phyloP scores from a whole-genome alignment of 1,284 basidiomycete genomes.

The Inonotus obliquus region DNA sequence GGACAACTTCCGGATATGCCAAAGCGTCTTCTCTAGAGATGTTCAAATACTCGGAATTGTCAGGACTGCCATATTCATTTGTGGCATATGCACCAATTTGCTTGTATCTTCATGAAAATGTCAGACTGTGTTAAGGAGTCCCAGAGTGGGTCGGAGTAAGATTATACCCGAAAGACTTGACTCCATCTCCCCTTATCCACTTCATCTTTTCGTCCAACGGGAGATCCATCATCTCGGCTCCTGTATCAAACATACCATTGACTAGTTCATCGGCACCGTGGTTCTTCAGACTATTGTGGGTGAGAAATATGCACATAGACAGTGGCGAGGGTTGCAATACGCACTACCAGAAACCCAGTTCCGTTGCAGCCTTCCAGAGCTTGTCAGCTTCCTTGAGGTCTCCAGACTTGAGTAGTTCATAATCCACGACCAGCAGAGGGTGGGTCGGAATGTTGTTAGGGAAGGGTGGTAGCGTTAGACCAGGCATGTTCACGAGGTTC shows the following conservation, averaged over 20 bases:
- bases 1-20: slow-evolving; percentile 46
- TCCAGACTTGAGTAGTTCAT: slow-evolving; percentile 34
- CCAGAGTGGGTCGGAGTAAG: not conserved
- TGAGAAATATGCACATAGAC: not conserved
- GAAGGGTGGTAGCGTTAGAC: slow-evolving; percentile 36
- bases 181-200: slow-evolving; percentile 62
- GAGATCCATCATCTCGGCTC: slow-evolving; percentile 50
- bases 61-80: slow-evolving; percentile 52
- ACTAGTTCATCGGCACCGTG: slow-evolving; percentile 53
- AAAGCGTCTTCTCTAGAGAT: slow-evolving; percentile 62
- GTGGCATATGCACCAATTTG: slow-evolving; percentile 56
- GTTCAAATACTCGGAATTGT: slow-evolving; percentile 64
- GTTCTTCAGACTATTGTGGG: slow-evolving; percentile 48
- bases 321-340: slow-evolving; percentile 22
- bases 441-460: slow-evolving; percentile 45
- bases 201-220: slow-evolving; percentile 59
- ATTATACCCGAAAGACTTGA: slow-evolving; percentile 54
- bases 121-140: not conserved
- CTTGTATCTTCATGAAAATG: slow-evolving; percentile 48
- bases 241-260: slow-evolving; percentile 56
- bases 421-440: slow-evolving; percentile 50
- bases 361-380: slow-evolving; percentile 48
- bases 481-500: slow-evolving; percentile 22
- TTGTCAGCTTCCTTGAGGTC: slow-evolving; percentile 37
- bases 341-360: slow-evolving; percentile 54